These are phyloP conservation scores for Phytomonas sp. DNA, from an alignment of 208 protist genomes.

Conservation along the genomic window DNA sequence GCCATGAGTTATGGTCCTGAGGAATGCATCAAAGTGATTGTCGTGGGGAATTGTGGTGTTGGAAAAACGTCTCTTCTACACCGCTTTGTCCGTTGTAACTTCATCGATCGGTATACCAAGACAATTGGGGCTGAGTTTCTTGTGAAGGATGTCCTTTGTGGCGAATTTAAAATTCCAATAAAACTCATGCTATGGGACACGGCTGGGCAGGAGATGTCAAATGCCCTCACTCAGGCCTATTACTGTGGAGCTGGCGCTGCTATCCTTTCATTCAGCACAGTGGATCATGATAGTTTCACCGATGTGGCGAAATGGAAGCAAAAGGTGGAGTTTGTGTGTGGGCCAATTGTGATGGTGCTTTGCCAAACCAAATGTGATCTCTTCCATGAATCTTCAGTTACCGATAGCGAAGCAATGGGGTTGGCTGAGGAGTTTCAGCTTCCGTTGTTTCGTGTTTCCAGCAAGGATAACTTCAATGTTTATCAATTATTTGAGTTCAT, in stretches of 20 bases:
- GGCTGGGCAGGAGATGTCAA: constrained; percentile 91
- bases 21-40: constrained; percentile 91
- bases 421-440: constrained; percentile 71
- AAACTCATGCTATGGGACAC: constrained; percentile 94
- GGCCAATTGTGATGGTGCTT: constrained; percentile 83
- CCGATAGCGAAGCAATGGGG: constrained; percentile 79
- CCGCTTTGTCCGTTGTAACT: constrained; percentile 87
- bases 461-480: constrained; percentile 93
- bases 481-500: constrained; percentile 83
- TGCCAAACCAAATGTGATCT: constrained; percentile 94
- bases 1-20: constrained; percentile 13
- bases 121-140: constrained; percentile 91
- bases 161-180: constrained; percentile 45
- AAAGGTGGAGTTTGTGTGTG: constrained; percentile 79
- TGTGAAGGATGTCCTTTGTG: constrained; percentile 85
- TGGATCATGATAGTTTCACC: constrained; percentile 82
- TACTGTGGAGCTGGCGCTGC: constrained; percentile 85
- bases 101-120: constrained; percentile 89
- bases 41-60: constrained; percentile 91
- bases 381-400: constrained; percentile 63
- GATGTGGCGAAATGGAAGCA: constrained; percentile 81
- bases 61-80: constrained; percentile 93
- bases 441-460: constrained; percentile 87
- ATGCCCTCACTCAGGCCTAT: constrained; percentile 87
- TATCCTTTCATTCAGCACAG: constrained; percentile 87